Conservation (phyloP, 371 early-diverging fungal species). For the Amoeboaphelidium protococcarum region DNA sequence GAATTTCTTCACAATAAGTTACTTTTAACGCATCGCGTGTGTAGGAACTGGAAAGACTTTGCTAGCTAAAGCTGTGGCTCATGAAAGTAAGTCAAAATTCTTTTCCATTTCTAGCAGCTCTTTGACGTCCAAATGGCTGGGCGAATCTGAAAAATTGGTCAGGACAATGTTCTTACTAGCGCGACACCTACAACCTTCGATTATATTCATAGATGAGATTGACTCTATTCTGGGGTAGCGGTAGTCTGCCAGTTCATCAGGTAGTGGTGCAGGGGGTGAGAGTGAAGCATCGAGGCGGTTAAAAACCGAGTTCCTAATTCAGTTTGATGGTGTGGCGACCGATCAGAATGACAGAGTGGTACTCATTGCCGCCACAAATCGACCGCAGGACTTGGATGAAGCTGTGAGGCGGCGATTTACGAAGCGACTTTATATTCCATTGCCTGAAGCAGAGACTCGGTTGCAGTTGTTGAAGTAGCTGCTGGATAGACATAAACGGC, state of each 20-base stretch:
- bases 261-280: no score
- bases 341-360: neutral
- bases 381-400: neutral
- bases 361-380: neutral
- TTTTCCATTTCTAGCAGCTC: constrained; percentile 53
- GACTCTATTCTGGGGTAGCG: constrained; percentile 75
- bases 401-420: constrained; percentile 25
- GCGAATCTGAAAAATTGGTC: constrained; percentile 89
- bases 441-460: constrained; percentile 65
- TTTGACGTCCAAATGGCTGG: constrained; percentile 82
- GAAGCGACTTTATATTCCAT: constrained; percentile 83
- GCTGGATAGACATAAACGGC: no score
- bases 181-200: constrained; percentile 51
- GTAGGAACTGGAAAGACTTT: constrained; percentile 81
- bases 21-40: no score
- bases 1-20: no score
- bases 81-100: constrained; percentile 74
- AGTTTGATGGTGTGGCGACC: neutral
- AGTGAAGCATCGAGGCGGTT: constrained; percentile 61
- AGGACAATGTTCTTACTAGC: constrained; percentile 82
- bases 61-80: constrained; percentile 77
- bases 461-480: constrained; percentile 63
- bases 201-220: constrained; percentile 71
- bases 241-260: no score
- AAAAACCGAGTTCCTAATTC: constrained; percentile 55